Evolutionary conservation across 768 basidiomycete species (phyloP).

Genomic region (Hygrophorus russula): DNA sequence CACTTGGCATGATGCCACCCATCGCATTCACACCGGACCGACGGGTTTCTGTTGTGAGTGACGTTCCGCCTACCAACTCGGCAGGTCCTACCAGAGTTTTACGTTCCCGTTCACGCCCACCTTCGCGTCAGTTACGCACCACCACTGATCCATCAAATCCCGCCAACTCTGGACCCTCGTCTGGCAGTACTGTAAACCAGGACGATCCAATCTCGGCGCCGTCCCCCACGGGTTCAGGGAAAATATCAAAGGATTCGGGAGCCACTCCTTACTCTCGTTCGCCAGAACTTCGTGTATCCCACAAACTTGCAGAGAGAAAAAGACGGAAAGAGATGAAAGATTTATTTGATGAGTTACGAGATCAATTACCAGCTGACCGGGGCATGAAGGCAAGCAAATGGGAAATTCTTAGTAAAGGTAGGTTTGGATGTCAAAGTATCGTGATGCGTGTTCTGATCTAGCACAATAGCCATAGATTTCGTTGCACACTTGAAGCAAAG

Average conservation of each 20-base stretch:
- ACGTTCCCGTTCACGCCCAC: constrained; percentile 61
- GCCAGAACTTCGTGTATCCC: constrained; percentile 88
- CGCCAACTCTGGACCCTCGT: constrained; percentile 24
- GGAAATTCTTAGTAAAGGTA: constrained; percentile 97
- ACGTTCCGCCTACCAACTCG: constrained; percentile 31
- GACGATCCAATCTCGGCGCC: constrained; percentile 33
- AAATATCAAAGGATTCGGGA: constrained; percentile 33
- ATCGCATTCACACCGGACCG: constrained; percentile 52
- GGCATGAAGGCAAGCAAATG: constrained; percentile 98
- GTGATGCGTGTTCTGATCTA: constrained; percentile 7
- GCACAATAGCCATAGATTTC: constrained; percentile 70
- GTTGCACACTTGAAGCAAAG: constrained; percentile 67
- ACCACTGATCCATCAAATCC: constrained; percentile 25
- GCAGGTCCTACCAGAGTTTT: constrained; percentile 36
- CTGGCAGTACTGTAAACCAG: constrained; percentile 16
- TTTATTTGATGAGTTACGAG: constrained; percentile 90
- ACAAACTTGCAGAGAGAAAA: constrained; percentile 96
- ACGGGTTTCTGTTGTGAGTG: constrained; percentile 68
- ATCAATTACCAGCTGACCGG: constrained; percentile 83
- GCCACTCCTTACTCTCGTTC: constrained; percentile 88
- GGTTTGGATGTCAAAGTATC: constrained; percentile 12
- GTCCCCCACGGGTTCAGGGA: constrained; percentile 23
- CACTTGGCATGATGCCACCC: constrained; percentile 40
- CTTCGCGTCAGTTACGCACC: constrained; percentile 47
- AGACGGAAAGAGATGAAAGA: constrained; percentile 99